These are phyloP conservation scores for Lentinula sp. DNA, from an alignment of 768 basidiomycete genomes.

Conservation along the genomic window DNA sequence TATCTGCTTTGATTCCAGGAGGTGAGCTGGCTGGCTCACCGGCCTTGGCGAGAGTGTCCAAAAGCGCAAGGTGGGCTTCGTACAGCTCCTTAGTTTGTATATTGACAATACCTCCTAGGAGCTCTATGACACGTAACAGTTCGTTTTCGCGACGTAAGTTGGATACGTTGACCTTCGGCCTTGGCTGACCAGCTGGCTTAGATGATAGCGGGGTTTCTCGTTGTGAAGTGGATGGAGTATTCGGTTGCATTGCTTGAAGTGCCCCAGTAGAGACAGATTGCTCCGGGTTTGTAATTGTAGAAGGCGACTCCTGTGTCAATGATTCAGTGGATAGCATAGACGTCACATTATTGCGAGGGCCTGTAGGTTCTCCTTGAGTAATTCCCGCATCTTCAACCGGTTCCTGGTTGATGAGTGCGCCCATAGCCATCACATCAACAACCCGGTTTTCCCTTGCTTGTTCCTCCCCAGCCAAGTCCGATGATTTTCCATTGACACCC, in stretches of 20 bases:
- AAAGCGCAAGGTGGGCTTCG: slow-evolving; percentile 58
- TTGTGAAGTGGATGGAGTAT: no score
- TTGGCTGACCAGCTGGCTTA: background rate
- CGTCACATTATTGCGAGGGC: background rate
- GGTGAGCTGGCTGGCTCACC: slow-evolving; percentile 71
- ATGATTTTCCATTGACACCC: background rate
- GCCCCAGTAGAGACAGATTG: background rate
- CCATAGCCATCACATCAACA: background rate
- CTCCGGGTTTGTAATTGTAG: no score
- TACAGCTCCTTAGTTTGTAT: slow-evolving; percentile 63
- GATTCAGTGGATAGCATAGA: background rate
- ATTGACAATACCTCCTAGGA: slow-evolving; percentile 61
- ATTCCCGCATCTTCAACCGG: background rate
- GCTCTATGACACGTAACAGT: slow-evolving; percentile 58
- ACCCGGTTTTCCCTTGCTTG: background rate
- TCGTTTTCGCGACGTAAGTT: slow-evolving; percentile 79
- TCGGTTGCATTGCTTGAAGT: background rate
- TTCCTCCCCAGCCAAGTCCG: background rate
- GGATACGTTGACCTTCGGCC: slow-evolving; percentile 60
- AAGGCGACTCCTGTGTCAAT: background rate
- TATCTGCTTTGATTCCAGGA: slow-evolving; percentile 63
- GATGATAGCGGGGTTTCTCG: background rate
- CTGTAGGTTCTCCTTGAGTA: background rate
- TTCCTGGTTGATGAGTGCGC: background rate
- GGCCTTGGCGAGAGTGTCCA: slow-evolving; percentile 47